Conservation (phyloP, 2,329 filamentous ascomycete genomes). For the Xylaria sp. region DNA sequence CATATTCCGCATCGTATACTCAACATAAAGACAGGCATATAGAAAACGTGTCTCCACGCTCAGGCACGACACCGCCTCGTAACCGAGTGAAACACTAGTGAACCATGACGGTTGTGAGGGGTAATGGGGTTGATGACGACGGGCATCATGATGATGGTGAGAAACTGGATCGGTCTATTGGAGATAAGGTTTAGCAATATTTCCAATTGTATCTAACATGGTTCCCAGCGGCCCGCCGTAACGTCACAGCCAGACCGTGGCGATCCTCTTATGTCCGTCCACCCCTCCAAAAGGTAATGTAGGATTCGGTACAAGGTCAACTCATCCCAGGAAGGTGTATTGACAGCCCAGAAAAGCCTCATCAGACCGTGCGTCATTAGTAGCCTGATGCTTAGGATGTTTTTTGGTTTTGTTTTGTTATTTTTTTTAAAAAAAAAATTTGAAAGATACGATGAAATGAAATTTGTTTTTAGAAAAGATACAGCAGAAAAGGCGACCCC, state of each 20-base stretch:
- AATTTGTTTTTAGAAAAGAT: too few species aligned
- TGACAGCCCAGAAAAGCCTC: conserved; percentile 11
- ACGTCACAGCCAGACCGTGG: conserved; percentile 32
- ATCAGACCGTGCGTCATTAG: conserved; percentile 23
- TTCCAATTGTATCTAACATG: conserved; percentile 30
- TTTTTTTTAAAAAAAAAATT: not conserved
- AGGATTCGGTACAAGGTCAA: conserved; percentile 36
- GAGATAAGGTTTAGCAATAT: conserved; percentile 38
- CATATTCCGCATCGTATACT: conserved; percentile 28
- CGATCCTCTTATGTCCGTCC: conserved; percentile 14
- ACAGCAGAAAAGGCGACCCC: too few species aligned
- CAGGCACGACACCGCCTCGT: conserved; percentile 30
- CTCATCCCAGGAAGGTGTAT: conserved; percentile 20
- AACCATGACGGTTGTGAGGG: conserved; percentile 37
- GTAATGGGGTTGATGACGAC: conserved; percentile 35
- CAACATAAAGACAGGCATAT: conserved; percentile 37
- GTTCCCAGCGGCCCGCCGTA: conserved; percentile 39
- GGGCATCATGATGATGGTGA: conserved; percentile 34
- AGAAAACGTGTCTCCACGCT: conserved; percentile 31
- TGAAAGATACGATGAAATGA: too few species aligned
- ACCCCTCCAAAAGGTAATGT: conserved; percentile 31
- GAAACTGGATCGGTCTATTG: conserved; percentile 42
- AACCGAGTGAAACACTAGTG: conserved; percentile 35
- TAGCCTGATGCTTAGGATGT: conserved; percentile 17
- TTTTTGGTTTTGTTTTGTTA: not conserved